These are phyloP conservation scores for Cajanus cajan DNA, from an alignment of 306 rosid genomes.

Conservation along the genomic window DNA sequence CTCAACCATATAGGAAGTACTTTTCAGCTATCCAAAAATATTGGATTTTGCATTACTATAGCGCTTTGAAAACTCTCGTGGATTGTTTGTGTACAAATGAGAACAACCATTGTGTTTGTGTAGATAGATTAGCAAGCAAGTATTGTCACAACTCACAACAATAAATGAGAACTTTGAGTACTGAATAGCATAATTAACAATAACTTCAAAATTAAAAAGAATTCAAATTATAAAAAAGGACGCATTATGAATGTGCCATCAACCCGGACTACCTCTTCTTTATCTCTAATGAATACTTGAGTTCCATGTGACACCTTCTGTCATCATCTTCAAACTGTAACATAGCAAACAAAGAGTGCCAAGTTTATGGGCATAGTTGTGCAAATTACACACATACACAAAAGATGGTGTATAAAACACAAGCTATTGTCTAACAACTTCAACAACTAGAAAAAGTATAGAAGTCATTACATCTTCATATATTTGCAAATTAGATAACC, in stretches of 20 bases:
- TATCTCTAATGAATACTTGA: conserved; percentile 47
- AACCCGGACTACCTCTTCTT: conserved; percentile 29
- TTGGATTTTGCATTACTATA: background rate
- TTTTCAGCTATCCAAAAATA: background rate
- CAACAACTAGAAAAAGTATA: background rate
- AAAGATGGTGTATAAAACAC: background rate
- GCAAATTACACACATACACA: background rate
- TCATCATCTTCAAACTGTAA: conserved; percentile 56
- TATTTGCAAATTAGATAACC: no score
- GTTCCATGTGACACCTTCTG: conserved; percentile 45
- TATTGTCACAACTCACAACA: background rate
- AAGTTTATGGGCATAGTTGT: background rate
- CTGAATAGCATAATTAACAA: background rate
- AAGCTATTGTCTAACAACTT: no score
- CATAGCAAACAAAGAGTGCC: conserved; percentile 18
- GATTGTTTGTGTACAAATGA: background rate
- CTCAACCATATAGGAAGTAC: background rate
- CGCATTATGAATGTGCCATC: background rate
- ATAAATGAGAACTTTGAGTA: background rate
- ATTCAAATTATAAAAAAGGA: background rate
- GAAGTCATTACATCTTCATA: conserved; percentile 3
- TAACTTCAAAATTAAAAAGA: background rate
- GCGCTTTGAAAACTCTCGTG: background rate
- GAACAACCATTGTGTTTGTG: background rate
- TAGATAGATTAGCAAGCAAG: background rate